Base-by-base conservation (phyloP, 768 basidiomycete genomes). In the Leccinum longicurvipes region DNA sequence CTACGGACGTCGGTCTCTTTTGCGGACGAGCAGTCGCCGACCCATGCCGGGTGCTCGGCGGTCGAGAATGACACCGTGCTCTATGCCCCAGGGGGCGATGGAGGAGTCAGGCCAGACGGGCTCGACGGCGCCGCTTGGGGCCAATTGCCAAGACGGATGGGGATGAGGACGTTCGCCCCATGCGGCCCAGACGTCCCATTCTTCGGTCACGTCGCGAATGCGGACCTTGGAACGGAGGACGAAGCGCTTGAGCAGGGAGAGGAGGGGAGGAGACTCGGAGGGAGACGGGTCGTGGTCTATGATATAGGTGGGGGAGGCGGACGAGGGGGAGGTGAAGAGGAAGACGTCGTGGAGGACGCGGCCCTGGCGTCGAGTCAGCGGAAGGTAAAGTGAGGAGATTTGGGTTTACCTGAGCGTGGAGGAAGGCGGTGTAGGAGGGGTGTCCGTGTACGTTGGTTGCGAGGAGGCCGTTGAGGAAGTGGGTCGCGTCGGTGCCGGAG, bases 281-380 rank as follows among this genome's bases (percentile, higher is more conserved):
- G 79, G 69, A 47, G 83, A 75, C 11, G 82, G 72, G 68, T 94
- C 85, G 64, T 86, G 84, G 67, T 92, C 91, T 56, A 91, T 69
- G 46, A 92, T 71, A 67, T 86, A 91, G 17, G 80, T 82, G 15
- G 70, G 72, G 21, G 77, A 70, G 12, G 82, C 75, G 19, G 71
- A 71, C 44, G 73, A 73, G 10, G 76, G 72, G 27, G 77, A 75
- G 14, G 87, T 84, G 69, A 92, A 91, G 59, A 97, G 77, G 72
- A 98, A 94, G 50, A 88, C 73, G 70, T 98, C 95, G 67, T 93
- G 87, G 46, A 97, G 76, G 28, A 98, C 84, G 67, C 94, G 82
- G 39, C 96, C 96, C 93, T 95, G 23, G 17, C 23, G 27, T 29
- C 25, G 44, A 24, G 53, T 55, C 42, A 57, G 56, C 47, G 11